Evolutionary conservation across 257 asterid species (phyloP), one percentile per base, ranked within the genome.

Genomic region (Oldenlandia corymbosa): DNA sequence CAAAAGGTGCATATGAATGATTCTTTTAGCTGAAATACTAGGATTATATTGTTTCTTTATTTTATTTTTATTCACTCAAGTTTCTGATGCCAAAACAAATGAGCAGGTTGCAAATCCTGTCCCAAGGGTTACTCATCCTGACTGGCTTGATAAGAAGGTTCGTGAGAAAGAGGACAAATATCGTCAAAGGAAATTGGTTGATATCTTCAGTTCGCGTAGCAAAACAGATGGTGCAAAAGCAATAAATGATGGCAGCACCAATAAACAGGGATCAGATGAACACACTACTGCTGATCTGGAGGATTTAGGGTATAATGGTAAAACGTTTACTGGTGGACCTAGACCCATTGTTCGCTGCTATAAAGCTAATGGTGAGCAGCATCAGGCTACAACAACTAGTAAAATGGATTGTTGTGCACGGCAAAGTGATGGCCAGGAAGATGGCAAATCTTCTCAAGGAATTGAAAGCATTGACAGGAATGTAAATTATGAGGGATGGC

Each of bases 51-150:
- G 5, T 16, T 55, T 55, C 7, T 55, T 55, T 30, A 17, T 36
- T 72, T 54, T 54, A 34, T 34, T 34, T 34, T 34, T 34, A 4
- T n/a, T 34, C 4, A 34, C n/a, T 53, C 51, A 36, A 54, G 17
- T 26, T 34, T 65, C 72, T 68, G 53, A 78, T 68, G 65, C 56
- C 79, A 70, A 74, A 52, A 62, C 72, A 37, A 56, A 66, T 68
- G 75, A 62, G 58, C 82, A 93, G 99, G 90, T 93, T 76, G 79
- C 90, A 61, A 93, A 93, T 79, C 99, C 99, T 80, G 99, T 93
- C 58, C 97, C 99, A n/a, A 83, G 99, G 83, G 99, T 93, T 75
- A 73, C 79, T 81, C 99, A 93, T 84, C 99, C 99, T 53, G 99
- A 93, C 71, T 93, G 99, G 99, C 82, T 93, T 71, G 94, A 93